Conservation (phyloP, 2,329 filamentous ascomycete species). For the Fusarium domesticum region DNA sequence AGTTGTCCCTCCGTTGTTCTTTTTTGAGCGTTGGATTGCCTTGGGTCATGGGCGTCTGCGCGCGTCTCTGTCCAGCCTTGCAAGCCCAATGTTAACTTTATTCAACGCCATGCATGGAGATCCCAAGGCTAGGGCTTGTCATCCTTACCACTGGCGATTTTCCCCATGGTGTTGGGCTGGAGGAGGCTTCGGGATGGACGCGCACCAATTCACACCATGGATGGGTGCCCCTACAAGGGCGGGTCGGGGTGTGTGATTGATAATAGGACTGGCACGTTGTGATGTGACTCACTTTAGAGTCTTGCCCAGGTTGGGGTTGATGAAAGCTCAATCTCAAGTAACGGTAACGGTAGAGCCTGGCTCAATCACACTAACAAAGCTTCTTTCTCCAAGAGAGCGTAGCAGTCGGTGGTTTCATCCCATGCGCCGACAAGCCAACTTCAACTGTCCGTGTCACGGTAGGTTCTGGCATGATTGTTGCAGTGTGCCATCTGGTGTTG, state of each 20-base stretch:
- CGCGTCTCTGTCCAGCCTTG: conserved; percentile 11
- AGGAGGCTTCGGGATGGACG: conserved; percentile 2
- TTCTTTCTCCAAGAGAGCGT: conserved; percentile 15
- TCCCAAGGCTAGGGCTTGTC: background rate
- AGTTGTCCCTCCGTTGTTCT: no score
- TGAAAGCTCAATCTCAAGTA: background rate
- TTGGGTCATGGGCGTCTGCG: background rate
- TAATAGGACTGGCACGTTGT: background rate
- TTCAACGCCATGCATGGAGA: conserved; percentile 9
- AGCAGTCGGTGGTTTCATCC: no score
- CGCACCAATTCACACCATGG: conserved; percentile 1
- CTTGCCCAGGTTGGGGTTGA: no score
- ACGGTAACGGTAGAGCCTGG: background rate
- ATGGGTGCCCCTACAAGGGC: background rate
- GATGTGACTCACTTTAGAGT: no score
- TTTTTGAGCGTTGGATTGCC: background rate
- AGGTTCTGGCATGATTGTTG: no score
- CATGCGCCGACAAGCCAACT: no score
- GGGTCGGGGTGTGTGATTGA: background rate
- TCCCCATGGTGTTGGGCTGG: conserved; percentile 8
- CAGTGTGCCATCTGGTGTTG: no score
- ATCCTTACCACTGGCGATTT: conserved; percentile 1
- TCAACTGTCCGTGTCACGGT: no score
- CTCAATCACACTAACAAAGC: conserved; percentile 9
- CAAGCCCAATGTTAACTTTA: conserved; percentile 8